phyloP scores from a whole-genome alignment of 441 rosid species.

The Syzygium malaccense region DNA sequence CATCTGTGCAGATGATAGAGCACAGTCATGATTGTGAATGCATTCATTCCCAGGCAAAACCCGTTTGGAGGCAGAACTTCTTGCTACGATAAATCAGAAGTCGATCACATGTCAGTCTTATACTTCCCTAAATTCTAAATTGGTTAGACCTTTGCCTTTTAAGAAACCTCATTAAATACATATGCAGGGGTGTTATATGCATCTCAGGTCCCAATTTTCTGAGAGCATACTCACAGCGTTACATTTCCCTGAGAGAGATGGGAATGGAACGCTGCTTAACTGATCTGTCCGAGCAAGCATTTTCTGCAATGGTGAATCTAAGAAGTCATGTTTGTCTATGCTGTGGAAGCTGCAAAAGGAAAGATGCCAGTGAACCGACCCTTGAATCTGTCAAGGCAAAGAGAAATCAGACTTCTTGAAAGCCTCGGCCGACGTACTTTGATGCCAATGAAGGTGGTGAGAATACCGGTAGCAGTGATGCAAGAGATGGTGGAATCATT shows the following conservation, averaged over 20 bases:
- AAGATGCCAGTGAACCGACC: background rate
- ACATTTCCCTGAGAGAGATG: background rate
- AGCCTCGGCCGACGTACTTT: background rate
- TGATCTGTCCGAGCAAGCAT: background rate
- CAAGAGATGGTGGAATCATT: background rate
- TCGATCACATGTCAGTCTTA: background rate
- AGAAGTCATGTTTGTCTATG: background rate
- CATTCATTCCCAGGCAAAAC: background rate
- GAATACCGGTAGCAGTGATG: background rate
- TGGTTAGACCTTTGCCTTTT: background rate
- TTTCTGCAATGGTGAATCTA: background rate
- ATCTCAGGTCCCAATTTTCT: background rate
- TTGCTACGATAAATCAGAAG: background rate
- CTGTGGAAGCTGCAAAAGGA: background rate
- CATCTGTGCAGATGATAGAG: background rate
- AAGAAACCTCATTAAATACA: background rate
- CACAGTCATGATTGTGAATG: background rate
- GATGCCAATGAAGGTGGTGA: background rate
- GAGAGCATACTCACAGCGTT: background rate
- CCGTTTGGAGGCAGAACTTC: background rate
- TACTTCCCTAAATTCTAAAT: background rate
- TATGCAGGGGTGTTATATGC: background rate
- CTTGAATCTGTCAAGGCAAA: background rate
- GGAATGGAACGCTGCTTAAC: background rate
- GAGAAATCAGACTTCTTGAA: background rate